Conservation (phyloP, 768 basidiomycete species). For the Tubosaeta sp. region DNA sequence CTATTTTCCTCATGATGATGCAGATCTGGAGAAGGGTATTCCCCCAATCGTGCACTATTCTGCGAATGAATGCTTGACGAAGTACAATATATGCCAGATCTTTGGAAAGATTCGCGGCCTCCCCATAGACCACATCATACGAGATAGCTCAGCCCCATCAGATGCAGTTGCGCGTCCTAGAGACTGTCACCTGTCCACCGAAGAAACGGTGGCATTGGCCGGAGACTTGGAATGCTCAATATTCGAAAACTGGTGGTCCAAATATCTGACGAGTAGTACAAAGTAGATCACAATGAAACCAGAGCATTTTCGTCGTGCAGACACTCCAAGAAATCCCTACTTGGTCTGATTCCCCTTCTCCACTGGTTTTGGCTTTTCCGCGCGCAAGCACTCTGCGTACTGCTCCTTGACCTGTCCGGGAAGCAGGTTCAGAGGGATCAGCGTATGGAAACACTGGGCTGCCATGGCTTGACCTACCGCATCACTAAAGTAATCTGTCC, state of each 20-base stretch:
- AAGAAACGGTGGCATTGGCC: conserved; percentile 66
- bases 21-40: conserved; percentile 32
- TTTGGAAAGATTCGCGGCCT: conserved; percentile 69
- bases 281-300: conserved; percentile 8
- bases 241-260: conserved; percentile 87
- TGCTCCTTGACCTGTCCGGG: conserved; percentile 19
- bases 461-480: conserved; percentile 13
- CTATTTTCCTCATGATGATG: neutral
- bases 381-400: conserved; percentile 8
- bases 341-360: conserved; percentile 2
- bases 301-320: conserved; percentile 1
- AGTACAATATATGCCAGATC: conserved; percentile 86
- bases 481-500: conserved; percentile 28
- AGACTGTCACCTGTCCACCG: conserved; percentile 75
- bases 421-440: neutral
- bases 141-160: conserved; percentile 62
- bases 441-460: neutral
- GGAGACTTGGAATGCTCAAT: conserved; percentile 56
- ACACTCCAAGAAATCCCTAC: neutral
- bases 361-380: conserved; percentile 9
- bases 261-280: conserved; percentile 32
- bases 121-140: conserved; percentile 69
- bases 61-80: conserved; percentile 76
- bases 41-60: conserved; percentile 80
- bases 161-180: conserved; percentile 73